Evolutionary conservation across 441 rosid genomes (phyloP).

Genomic region (Lepidium campestre): DNA sequence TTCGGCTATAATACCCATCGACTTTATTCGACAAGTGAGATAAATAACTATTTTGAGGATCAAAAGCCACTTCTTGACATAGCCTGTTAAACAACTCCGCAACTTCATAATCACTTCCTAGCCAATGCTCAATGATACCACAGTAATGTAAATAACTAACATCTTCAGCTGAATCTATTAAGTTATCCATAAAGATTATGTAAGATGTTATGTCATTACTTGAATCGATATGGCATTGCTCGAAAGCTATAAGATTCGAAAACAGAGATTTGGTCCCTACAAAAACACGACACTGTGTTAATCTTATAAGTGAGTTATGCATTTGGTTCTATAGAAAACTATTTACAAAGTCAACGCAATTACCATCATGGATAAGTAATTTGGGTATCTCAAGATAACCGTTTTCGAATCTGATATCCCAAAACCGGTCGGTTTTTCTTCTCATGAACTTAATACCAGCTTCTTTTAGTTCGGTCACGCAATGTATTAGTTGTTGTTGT

Average conservation of each 20-base stretch:
- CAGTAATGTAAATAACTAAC: constrained; percentile 69
- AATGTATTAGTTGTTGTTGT: constrained; percentile 61
- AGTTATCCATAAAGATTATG: constrained; percentile 77
- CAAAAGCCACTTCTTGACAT: constrained; percentile 82
- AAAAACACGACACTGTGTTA: background rate
- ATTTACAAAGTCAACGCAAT: background rate
- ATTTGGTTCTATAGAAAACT: background rate
- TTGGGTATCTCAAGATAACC: constrained; percentile 61
- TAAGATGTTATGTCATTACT: constrained; percentile 73
- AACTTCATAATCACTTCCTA: constrained; percentile 78
- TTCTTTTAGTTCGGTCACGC: constrained; percentile 60
- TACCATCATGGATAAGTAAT: constrained; percentile 66
- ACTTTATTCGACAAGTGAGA: constrained; percentile 55
- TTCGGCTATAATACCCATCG: constrained; percentile 48
- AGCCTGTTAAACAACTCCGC: constrained; percentile 77
- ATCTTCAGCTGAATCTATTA: constrained; percentile 70
- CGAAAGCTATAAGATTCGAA: constrained; percentile 78
- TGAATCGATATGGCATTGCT: constrained; percentile 74
- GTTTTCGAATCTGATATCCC: constrained; percentile 58
- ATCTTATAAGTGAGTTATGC: background rate
- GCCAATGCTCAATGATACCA: constrained; percentile 82
- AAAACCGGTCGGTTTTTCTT: constrained; percentile 68
- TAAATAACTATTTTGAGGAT: constrained; percentile 61
- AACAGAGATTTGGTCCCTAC: constrained; percentile 65
- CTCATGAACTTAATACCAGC: constrained; percentile 65